Percentiles rank a stretch among this genome's conserved stretches.
Evolutionary conservation across 805 yeast species (phyloP).

Genomic region (Kuraishia hungarica): DNA sequence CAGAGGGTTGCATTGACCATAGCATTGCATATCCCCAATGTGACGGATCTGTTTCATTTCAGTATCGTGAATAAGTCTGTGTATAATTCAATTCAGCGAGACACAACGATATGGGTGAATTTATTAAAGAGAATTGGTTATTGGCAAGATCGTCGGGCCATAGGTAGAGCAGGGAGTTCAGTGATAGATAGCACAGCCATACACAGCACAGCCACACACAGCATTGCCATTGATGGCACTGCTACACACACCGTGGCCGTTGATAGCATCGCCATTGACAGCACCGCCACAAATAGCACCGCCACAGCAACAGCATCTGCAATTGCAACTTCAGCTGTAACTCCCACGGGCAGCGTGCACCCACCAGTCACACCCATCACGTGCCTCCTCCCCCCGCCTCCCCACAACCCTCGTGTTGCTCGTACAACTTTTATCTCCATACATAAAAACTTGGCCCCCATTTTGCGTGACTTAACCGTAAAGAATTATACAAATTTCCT

Average conservation of each 20-base stretch:
- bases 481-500: constrained; percentile 24
- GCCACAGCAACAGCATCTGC: not conserved
- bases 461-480: constrained; percentile 20
- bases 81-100: not conserved
- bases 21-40: not conserved
- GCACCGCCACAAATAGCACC: not conserved
- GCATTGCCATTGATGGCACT: no score
- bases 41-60: not conserved
- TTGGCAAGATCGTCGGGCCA: no score
- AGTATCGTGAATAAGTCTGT: not conserved
- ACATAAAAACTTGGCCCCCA: constrained; percentile 19
- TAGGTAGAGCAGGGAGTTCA: not conserved
- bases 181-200: not conserved
- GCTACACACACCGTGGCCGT: no score
- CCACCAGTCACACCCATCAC: not conserved
- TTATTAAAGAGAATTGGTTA: not conserved
- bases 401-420: constrained; percentile 1
- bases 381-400: not conserved
- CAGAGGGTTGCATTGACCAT: not conserved
- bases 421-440: constrained; percentile 14
- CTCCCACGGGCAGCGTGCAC: not conserved
- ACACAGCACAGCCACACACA: no score
- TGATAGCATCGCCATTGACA: no score
- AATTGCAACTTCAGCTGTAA: not conserved
- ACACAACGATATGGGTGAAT: not conserved